Base-by-base conservation (phyloP, 805 yeast species). In the Ogataea naganishii region DNA sequence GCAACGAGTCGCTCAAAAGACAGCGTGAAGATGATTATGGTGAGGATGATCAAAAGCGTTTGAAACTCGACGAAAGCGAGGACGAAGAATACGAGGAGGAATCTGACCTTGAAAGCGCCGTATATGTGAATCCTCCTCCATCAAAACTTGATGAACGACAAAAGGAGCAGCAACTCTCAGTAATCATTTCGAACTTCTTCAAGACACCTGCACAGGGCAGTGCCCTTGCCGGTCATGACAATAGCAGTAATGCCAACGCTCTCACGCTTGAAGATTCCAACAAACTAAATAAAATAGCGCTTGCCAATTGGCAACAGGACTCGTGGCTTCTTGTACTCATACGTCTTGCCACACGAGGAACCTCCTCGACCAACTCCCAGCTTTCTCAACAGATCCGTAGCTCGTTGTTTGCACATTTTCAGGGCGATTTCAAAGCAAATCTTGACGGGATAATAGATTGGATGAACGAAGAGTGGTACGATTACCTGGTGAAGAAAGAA, bases 401-500 rank as follows among this genome's bases (percentile, higher is more conserved):
- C 14, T 72, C 84, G 14, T 58, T 92, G 8, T 78, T 80, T 36
- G 74, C 76, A 12, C 82, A 80, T 48, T 77, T 85, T 32, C 62
- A 83, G 44, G 76, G 68, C 8, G 83, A 81, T 46, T 75, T 88
- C 43, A 80, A 80, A 32, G 64, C 62, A 7, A 62, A 89, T 20
- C 66, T 88, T 9, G 94, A 83, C 35, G 56, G 79, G 20, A 75
- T 85, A 13, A 75, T 89, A 22, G 86, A 81, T 38, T 92, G 99
- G 99, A 59, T 92, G 32, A 88, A 81, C 45, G 98, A 92, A 56
- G 98, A 92, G 53, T 92, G 96, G 94, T 77, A 73, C 56, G 62
- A 72, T 28, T 82, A 78, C 46, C 35, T 35, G 40, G 49, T 43
- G 6, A 43, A 35, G 17, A 40, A 37, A 20, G 40, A 42, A 26